phyloP scores from a whole-genome alignment of 495 filamentous ascomycete species.

The Amphirosellinia nigrospora region DNA sequence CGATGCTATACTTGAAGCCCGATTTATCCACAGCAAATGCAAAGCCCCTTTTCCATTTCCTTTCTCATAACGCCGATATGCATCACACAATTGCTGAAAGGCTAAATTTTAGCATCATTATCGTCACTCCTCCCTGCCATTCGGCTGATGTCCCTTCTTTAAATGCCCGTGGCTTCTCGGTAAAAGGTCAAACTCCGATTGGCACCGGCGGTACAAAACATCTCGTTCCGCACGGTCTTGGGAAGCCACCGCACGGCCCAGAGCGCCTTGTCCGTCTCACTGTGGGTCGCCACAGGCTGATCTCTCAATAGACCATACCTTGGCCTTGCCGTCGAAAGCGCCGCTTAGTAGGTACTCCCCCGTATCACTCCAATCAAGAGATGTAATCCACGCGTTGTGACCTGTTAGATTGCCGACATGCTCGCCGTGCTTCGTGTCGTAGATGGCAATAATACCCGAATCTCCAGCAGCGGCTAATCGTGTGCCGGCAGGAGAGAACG shows the following conservation, averaged over 20 bases:
- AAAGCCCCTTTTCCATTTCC: slow-evolving; percentile 32
- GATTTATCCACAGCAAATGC: slow-evolving; percentile 19
- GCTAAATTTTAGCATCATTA: slow-evolving; percentile 13
- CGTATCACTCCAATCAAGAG: slow-evolving; percentile 90
- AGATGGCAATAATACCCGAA: slow-evolving; percentile 84
- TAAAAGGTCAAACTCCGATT: slow-evolving; percentile 85
- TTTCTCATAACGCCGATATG: slow-evolving; percentile 35
- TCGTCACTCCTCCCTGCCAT: neutral
- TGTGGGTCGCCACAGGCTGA: slow-evolving; percentile 89
- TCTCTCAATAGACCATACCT: slow-evolving; percentile 89
- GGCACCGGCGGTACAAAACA: slow-evolving; percentile 85
- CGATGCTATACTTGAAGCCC: neutral
- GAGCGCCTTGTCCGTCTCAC: slow-evolving; percentile 82
- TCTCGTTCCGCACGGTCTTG: slow-evolving; percentile 72
- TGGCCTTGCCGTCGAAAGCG: slow-evolving; percentile 88
- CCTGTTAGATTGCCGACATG: slow-evolving; percentile 85
- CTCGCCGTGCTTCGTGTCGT: slow-evolving; percentile 89
- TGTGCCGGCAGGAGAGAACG: slow-evolving; percentile 84
- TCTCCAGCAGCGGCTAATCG: slow-evolving; percentile 93
- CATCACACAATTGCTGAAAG: slow-evolving; percentile 17
- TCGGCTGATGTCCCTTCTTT: neutral
- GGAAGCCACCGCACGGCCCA: slow-evolving; percentile 92
- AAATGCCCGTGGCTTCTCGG: slow-evolving; percentile 84
- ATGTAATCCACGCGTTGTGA: slow-evolving; percentile 84
- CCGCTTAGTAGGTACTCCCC: slow-evolving; percentile 91